Conservation (phyloP, 768 basidiomycete genomes). For the Leccinum boreale region DNA sequence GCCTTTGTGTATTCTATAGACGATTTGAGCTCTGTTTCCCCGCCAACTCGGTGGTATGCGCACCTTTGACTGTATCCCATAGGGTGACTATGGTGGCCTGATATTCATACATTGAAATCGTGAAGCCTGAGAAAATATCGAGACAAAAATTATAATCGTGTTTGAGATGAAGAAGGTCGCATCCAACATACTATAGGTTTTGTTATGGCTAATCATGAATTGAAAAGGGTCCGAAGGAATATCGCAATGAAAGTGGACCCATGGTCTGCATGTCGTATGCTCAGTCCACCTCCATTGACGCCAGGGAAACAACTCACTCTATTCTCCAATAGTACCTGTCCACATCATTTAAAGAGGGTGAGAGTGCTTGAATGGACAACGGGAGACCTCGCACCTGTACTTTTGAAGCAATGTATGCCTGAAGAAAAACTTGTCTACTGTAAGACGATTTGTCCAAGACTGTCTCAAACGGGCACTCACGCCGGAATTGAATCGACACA, state of each 20-base stretch:
- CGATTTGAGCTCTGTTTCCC: slow-evolving; percentile 25
- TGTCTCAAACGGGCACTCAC: slow-evolving; percentile 33
- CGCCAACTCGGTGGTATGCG: slow-evolving; percentile 24
- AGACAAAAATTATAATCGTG: neutral
- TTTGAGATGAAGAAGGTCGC: neutral
- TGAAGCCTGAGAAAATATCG: slow-evolving; percentile 43
- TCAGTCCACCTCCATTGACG: slow-evolving; percentile 35
- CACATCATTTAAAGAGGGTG: neutral
- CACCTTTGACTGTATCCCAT: slow-evolving; percentile 60
- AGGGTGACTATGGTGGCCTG: slow-evolving; percentile 59
- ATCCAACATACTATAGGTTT: slow-evolving; percentile 44
- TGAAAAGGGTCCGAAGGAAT: slow-evolving; percentile 47
- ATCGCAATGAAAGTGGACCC: slow-evolving; percentile 54
- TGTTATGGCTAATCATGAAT: slow-evolving; percentile 54
- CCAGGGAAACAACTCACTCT: slow-evolving; percentile 21
- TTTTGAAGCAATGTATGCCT: slow-evolving; percentile 27
- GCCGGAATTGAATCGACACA: slow-evolving; percentile 76
- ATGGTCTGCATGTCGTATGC: slow-evolving; percentile 35
- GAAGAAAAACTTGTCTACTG: slow-evolving; percentile 47
- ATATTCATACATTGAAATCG: slow-evolving; percentile 60
- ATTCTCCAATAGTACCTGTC: slow-evolving; percentile 30
- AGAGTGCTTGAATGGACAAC: neutral
- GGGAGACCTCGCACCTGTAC: slow-evolving; percentile 24
- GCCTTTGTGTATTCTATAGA: slow-evolving; percentile 23
- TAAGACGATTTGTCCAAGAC: neutral